phyloP scores from a whole-genome alignment of 371 early-diverging fungal species.

The Actinomortierella ambigua region DNA sequence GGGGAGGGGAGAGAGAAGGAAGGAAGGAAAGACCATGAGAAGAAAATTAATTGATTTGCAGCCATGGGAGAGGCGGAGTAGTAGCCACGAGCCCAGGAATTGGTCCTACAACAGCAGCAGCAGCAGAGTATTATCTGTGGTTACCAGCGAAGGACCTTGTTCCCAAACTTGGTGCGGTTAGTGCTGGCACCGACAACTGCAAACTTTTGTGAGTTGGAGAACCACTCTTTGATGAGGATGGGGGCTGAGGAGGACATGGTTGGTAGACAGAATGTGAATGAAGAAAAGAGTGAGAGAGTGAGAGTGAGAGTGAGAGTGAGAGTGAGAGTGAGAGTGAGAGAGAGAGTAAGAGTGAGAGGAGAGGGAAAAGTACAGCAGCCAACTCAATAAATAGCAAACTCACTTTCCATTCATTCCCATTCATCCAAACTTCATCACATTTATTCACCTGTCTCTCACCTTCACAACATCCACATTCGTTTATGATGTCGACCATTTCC shows the following conservation, averaged over 20 bases:
- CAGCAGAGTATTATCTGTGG: neutral
- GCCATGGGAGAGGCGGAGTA: neutral
- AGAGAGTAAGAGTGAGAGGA: neutral
- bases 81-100: neutral
- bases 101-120: too few species aligned
- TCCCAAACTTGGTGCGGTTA: constrained; percentile 77
- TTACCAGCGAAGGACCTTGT: constrained; percentile 78
- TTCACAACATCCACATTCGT: constrained; percentile 11
- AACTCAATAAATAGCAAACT: constrained; percentile 1
- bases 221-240: constrained; percentile 23
- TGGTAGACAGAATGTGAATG: neutral
- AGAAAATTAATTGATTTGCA: neutral
- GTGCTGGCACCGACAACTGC: constrained; percentile 81
- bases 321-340: neutral
- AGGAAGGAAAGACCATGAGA: neutral
- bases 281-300: neutral
- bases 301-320: neutral
- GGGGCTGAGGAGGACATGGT: too few species aligned
- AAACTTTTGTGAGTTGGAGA: constrained; percentile 46
- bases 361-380: neutral
- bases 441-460: constrained; percentile 3
- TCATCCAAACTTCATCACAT: too few species aligned
- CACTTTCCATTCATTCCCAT: too few species aligned
- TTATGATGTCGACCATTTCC: constrained; percentile 7
- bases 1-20: neutral